Evolutionary conservation across 148 eudicot species (phyloP).

Genomic region (Polygonum aviculare): DNA sequence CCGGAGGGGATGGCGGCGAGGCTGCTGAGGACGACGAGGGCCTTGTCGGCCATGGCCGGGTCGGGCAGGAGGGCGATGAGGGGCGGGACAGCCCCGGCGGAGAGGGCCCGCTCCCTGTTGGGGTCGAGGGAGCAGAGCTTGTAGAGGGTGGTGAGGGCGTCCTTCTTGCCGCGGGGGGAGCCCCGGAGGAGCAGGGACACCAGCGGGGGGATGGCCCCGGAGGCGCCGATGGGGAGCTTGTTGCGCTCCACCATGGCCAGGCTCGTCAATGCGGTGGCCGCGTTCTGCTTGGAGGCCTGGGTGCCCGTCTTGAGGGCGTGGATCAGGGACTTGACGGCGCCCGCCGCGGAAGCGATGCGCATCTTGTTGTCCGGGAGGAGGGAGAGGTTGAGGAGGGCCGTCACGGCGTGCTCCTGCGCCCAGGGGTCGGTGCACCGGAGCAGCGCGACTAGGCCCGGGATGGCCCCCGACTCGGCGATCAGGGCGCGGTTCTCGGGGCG

Average conservation of each 20-base stretch:
- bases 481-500: conserved; percentile 70
- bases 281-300: conserved; percentile 77
- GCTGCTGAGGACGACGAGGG: conserved; percentile 77
- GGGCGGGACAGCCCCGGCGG: conserved; percentile 69
- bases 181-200: conserved; percentile 59
- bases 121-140: conserved; percentile 52
- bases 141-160: conserved; percentile 76
- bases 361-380: conserved; percentile 43
- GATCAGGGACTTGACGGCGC: conserved; percentile 56
- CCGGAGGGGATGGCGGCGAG: conserved; percentile 52
- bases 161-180: conserved; percentile 62
- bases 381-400: conserved; percentile 66
- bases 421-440: conserved; percentile 57
- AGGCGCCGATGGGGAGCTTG: conserved; percentile 66
- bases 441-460: conserved; percentile 52
- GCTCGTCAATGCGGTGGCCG: conserved; percentile 66
- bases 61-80: conserved; percentile 59
- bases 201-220: conserved; percentile 78
- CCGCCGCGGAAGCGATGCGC: conserved; percentile 34
- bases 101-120: conserved; percentile 78
- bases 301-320: conserved; percentile 79
- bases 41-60: conserved; percentile 77
- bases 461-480: conserved; percentile 77
- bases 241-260: conserved; percentile 67
- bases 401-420: conserved; percentile 83